Base-by-base conservation (phyloP, 2,329 filamentous ascomycete genomes). In the Scortechinia acanthostroma region DNA sequence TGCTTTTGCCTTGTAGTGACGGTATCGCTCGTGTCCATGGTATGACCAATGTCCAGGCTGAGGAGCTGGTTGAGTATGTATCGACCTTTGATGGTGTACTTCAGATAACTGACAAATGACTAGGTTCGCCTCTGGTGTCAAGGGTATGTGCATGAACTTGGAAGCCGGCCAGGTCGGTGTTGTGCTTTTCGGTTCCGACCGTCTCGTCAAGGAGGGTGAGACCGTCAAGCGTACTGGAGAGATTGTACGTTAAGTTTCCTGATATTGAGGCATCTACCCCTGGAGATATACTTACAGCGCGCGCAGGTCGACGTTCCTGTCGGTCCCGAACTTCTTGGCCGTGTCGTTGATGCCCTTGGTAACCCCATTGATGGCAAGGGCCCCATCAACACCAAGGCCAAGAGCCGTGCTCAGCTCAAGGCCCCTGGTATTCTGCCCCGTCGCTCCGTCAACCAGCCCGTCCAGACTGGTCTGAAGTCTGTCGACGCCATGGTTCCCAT, bases 121-220 rank as follows among this genome's bases (percentile, higher is more conserved):
- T 56, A 96, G 91, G 80, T 98, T 98, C 79, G 89, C 93, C 64
- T 98, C 93, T 56, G 93, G 93, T 72, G 93, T 97, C 74, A 97
- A 97, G 86, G 93, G 93, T 73, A 98, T 98, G 93, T 97, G 91
- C 88, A 97, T 98, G 91, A 98, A 98, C 88, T 85, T 98, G 75
- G 93, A 98, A 79, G 93, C 93, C 73, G 93, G 93, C 71, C 93
- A 97, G 76, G 93, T 98, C 77, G 93, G 93, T 95, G 91, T 98
- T 65, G 93, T 98, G 83, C 83, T 98, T 66, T 98, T 98, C 83
- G 93, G 93, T 85, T 97, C 93, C 66, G 93, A 98, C 77, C 91
- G 93, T 91, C 82, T 96, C 62, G 93, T 98, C 83, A 93, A 89
- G 81, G 93, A 98, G 76, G 93, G 93, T 67, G 91, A 98, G 82